Conservation (phyloP, 345 rosid genomes). For the Eucalyptus globulus region DNA sequence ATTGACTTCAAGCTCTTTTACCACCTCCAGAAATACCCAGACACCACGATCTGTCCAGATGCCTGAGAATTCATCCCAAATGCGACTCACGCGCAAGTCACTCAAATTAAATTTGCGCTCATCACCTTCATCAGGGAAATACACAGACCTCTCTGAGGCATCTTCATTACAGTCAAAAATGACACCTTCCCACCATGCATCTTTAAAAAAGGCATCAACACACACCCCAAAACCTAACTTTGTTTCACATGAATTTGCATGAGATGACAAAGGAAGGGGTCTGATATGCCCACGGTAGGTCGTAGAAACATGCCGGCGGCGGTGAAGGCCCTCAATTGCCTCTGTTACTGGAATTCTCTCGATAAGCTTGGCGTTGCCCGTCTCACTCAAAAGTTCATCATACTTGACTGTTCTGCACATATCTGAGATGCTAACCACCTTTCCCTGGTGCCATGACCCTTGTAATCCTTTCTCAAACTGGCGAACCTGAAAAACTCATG, state of each 20-base stretch:
- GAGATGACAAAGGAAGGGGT: slow-evolving; percentile 3
- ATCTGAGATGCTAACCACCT: slow-evolving; percentile 18
- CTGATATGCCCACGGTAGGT: slow-evolving; percentile 27
- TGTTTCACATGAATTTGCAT: neutral
- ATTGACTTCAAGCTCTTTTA: slow-evolving; percentile 7
- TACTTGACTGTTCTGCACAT: slow-evolving; percentile 11
- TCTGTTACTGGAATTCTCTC: slow-evolving; percentile 19
- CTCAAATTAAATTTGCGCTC: slow-evolving; percentile 1
- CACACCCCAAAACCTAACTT: slow-evolving; percentile 21
- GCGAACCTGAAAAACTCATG: slow-evolving; percentile 14
- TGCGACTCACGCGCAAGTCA: slow-evolving; percentile 10
- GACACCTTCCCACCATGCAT: slow-evolving; percentile 48
- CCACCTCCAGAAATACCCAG: slow-evolving; percentile 19
- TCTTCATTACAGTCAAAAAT: slow-evolving; percentile 14
- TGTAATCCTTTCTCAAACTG: slow-evolving; percentile 28
- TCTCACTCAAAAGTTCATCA: slow-evolving; percentile 21
- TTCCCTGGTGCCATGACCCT: slow-evolving; percentile 31
- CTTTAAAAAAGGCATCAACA: slow-evolving; percentile 24
- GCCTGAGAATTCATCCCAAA: slow-evolving; percentile 29
- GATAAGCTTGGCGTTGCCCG: slow-evolving; percentile 7
- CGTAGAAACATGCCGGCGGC: slow-evolving; percentile 11
- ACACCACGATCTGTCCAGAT: slow-evolving; percentile 18
- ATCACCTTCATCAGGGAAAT: slow-evolving; percentile 30
- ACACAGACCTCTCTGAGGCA: slow-evolving; percentile 20
- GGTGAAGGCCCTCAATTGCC: slow-evolving; percentile 25